Conservation (phyloP, 2,329 filamentous ascomycete species). For the Aspergillus melleus region DNA sequence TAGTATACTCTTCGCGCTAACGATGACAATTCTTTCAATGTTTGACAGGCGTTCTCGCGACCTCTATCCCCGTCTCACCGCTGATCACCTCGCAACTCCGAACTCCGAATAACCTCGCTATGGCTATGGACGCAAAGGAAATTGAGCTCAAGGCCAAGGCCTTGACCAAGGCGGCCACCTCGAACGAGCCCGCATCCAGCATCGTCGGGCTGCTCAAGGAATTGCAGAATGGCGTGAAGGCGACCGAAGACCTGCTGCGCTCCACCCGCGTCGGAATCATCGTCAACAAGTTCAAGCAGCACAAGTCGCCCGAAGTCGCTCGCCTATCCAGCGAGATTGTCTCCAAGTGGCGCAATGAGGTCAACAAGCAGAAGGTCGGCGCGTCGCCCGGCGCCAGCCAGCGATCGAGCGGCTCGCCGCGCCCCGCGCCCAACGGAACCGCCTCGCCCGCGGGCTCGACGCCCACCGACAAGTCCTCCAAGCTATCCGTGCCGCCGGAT, state of each 20-base stretch:
- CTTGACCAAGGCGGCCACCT: conserved; percentile 73
- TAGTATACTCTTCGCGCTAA: conserved; percentile 2
- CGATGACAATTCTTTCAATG: neutral
- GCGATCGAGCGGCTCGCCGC: conserved; percentile 40
- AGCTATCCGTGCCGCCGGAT: conserved; percentile 61
- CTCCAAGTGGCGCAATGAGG: conserved; percentile 58
- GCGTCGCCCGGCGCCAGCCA: conserved; percentile 40
- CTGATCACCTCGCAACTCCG: neutral
- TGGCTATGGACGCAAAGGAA: conserved; percentile 75
- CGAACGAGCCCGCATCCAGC: conserved; percentile 71
- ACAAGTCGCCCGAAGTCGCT: conserved; percentile 73
- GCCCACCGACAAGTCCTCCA: conserved; percentile 52
- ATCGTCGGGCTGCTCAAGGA: conserved; percentile 74
- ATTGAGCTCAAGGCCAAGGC: conserved; percentile 75
- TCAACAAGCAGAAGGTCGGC: conserved; percentile 50
- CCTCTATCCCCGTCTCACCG: neutral
- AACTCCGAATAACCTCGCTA: conserved; percentile 5
- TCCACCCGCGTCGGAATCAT: conserved; percentile 89
- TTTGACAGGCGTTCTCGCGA: conserved; percentile 1
- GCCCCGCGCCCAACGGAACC: conserved; percentile 53
- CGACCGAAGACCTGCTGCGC: conserved; percentile 86
- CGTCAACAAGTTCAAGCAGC: conserved; percentile 80
- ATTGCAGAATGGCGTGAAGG: conserved; percentile 75
- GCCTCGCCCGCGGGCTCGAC: conserved; percentile 52
- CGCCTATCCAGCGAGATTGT: conserved; percentile 79